A percentile compares a stretch with the other conserved stretches of the same genome.
Conservation (phyloP, 768 basidiomycete species). For the Hygrophorus pudorinus region DNA sequence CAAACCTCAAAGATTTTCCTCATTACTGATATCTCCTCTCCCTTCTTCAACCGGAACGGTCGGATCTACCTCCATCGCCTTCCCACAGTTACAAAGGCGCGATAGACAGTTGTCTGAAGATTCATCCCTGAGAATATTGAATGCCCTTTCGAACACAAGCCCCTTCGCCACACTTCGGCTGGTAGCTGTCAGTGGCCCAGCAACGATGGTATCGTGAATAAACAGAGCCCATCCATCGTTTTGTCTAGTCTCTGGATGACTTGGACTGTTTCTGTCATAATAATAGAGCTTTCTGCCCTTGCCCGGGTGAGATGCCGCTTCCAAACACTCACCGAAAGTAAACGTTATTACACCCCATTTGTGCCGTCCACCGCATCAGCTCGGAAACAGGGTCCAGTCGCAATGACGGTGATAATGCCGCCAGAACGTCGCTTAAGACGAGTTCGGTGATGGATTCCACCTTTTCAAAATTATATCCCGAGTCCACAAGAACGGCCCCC, state of each 20-base stretch:
- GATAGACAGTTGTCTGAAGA: conserved; percentile 34
- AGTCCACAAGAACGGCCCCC: conserved; percentile 78
- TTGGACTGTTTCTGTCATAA: conserved; percentile 15
- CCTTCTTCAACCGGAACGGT: no score
- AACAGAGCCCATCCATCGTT: conserved; percentile 43
- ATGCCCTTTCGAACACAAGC: conserved; percentile 54
- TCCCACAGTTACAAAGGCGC: conserved; percentile 27
- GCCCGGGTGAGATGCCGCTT: background rate
- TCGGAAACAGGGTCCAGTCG: conserved; percentile 66
- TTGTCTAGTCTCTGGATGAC: conserved; percentile 9
- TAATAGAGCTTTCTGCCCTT: conserved; percentile 1
- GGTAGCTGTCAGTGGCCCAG: conserved; percentile 49
- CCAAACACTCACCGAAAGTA: conserved; percentile 19
- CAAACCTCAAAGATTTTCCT: no score
- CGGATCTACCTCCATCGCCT: background rate
- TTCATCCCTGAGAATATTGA: conserved; percentile 39
- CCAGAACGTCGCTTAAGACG: conserved; percentile 61
- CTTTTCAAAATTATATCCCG: conserved; percentile 62
- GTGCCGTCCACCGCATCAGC: conserved; percentile 57
- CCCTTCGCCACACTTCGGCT: conserved; percentile 58
- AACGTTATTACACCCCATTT: conserved; percentile 41
- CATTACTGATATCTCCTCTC: no score
- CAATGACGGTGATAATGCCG: conserved; percentile 45
- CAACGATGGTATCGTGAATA: conserved; percentile 47
- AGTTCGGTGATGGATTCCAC: conserved; percentile 49